Evolutionary conservation across 495 filamentous ascomycete species (phyloP), one percentile per base, ranked within the genome.

Genomic region (Talaromyces wortmannii): DNA sequence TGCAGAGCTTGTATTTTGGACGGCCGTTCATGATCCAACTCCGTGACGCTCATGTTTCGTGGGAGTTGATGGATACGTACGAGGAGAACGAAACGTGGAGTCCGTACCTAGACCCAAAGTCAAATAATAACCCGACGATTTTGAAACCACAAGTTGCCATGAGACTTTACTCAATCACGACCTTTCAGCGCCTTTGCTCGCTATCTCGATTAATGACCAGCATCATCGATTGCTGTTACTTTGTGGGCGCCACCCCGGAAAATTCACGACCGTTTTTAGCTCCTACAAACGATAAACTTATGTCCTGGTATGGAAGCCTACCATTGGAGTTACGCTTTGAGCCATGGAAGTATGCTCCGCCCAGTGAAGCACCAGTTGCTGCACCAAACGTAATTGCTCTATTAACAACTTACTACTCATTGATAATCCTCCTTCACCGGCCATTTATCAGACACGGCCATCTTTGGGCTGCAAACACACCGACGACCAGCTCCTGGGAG

Each of bases 1-100:
- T 69, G 6, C 72, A 75, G 53, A 59, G 55, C 17, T 58, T 75
- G 5, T 71, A 73, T 17, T 60, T 67, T 7, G 70, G 68, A 0
- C 57, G 68, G 0, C 70, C 67, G 7, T 13, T 52, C 5, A 48
- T 16, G 3, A 50, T 72, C 6, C 56, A 57, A 17, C 46, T 60
- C 0, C 40, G 33, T 2, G 67, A 72, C 31, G 47, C 58, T 3
- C 56, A 60, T 6, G 64, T 70, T 10, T 58, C 63, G 0, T 50
- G 55, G 12, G 53, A 59, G 3, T 59, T 70, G 6, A 16, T 64
- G 5, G 70, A 72, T 36, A 58, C 48, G 5, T 63, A 55, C 11
- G 71, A 72, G 44, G 71, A 74, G 48, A 51, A 63, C 0, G 68
- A 73, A 29, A 18, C 51, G 16, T 75, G 63, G 61, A 50, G 43